phyloP scores from a whole-genome alignment of 192 early-diverging fungal genomes.

The Backusella parvicylindrica region DNA sequence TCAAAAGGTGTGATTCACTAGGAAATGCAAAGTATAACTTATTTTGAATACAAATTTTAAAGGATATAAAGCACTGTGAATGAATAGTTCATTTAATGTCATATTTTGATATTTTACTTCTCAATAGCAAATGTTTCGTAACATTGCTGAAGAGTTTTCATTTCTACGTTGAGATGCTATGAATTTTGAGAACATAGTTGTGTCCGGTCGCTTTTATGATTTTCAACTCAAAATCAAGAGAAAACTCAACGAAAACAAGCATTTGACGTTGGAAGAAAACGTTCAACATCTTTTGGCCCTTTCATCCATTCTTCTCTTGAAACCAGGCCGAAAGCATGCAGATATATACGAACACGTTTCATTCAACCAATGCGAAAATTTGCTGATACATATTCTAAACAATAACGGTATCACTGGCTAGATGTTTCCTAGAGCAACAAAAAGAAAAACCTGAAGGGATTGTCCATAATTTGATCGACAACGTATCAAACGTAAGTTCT shows the following conservation, averaged over 20 bases:
- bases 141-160: too few relatives aligned
- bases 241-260: not conserved
- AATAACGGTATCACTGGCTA: not conserved
- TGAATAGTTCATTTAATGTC: too few relatives aligned
- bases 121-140: too few relatives aligned
- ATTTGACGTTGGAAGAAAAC: slow-evolving; percentile 14
- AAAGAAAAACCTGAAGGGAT: slow-evolving; percentile 9
- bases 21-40: too few relatives aligned
- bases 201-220: not conserved
- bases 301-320: slow-evolving; percentile 9
- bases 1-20: too few relatives aligned
- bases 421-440: slow-evolving; percentile 7
- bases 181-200: not conserved
- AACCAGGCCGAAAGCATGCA: slow-evolving; percentile 5
- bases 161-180: too few relatives aligned
- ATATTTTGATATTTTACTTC: too few relatives aligned
- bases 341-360: slow-evolving; percentile 7
- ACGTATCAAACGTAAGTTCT: slow-evolving; percentile 12
- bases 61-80: too few relatives aligned
- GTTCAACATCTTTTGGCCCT: slow-evolving; percentile 5
- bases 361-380: slow-evolving; percentile 3
- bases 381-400: not conserved
- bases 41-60: too few relatives aligned
- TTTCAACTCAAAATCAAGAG: not conserved
- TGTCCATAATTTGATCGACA: not conserved